These are phyloP conservation scores for Verticillium albo-atrum DNA, from an alignment of 2,329 filamentous ascomycete species.

Conservation along the genomic window DNA sequence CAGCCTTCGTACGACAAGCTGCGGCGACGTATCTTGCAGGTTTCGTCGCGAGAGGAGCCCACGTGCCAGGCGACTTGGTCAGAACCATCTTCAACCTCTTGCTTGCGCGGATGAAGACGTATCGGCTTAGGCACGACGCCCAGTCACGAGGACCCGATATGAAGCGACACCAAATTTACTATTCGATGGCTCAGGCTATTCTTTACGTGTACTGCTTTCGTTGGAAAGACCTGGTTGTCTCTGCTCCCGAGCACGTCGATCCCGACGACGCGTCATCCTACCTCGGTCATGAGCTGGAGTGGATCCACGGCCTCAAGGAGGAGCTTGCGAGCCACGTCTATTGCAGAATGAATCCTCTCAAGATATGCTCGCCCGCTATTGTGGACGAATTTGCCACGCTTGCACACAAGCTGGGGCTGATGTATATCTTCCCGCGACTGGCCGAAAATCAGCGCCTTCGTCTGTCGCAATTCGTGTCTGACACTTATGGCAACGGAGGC, in stretches of 20 bases:
- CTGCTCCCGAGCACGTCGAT: slow-evolving; percentile 55
- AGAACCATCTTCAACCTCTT: slow-evolving; percentile 78
- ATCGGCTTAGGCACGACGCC: slow-evolving; percentile 68
- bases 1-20: slow-evolving; percentile 62
- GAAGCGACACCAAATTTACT: slow-evolving; percentile 78
- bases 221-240: slow-evolving; percentile 81
- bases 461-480: slow-evolving; percentile 63
- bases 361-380: slow-evolving; percentile 87
- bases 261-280: slow-evolving; percentile 58
- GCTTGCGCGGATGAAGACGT: slow-evolving; percentile 69
- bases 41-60: slow-evolving; percentile 86
- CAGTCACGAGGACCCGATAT: slow-evolving; percentile 81
- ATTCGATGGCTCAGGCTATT: slow-evolving; percentile 81
- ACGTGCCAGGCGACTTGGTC: slow-evolving; percentile 72
- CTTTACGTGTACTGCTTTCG: slow-evolving; percentile 97
- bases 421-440: slow-evolving; percentile 84
- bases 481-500: slow-evolving; percentile 51
- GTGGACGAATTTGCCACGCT: slow-evolving; percentile 89
- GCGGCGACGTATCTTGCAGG: slow-evolving; percentile 91
- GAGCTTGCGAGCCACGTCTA: slow-evolving; percentile 74
- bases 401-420: slow-evolving; percentile 76
- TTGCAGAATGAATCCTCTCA: slow-evolving; percentile 87
- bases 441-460: slow-evolving; percentile 90
- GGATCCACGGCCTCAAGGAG: slow-evolving; percentile 71
- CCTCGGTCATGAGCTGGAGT: slow-evolving; percentile 68